Evolutionary conservation across 2,329 filamentous ascomycete genomes (phyloP), one percentile per base, ranked within the genome.

Genomic region (Exserohilum turcica): DNA sequence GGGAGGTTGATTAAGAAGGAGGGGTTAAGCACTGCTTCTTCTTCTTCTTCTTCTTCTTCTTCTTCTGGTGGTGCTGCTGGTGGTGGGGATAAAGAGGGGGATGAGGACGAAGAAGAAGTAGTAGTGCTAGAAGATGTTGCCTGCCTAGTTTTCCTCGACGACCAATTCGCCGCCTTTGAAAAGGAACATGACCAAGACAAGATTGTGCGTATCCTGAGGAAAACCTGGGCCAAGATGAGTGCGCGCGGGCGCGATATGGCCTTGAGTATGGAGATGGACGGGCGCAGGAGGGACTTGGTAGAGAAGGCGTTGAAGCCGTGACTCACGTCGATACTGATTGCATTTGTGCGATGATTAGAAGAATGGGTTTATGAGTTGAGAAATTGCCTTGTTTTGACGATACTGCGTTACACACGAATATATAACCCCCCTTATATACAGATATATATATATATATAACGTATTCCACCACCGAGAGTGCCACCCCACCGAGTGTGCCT

Each of bases 111-210:
- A 52, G 79, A 81, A 54, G 88, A 91, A 72, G 86, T 87, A 48
- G 89, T 93, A 78, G 81, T 84, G 6, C 79, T 96, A 57, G 91
- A 95, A 77, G 91, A 95, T 76, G 89, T 91, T 39, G 91, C 91
- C 3, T 95, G 91, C 70, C 76, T 96, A 49, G 91, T 95, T 24
- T 96, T 96, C 71, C 76, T 96, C 60, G 91, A 94, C 70, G 90
- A 93, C 70, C 89, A 94, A 70, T 89, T 95, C 59, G 91, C 92
- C 65, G 84, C 83, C 44, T 96, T 94, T 74, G 88, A 91, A 78
- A 80, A 82, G 69, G 81, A 84, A 24, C 82, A 86, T 48, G 88
- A 91, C 67, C 89, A 93, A 76, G 87, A 86, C 44, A 95, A 94
- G 80, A 85, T 91, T 54, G 71, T 93, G 16, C 77, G 76, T 15